Base-by-base conservation (phyloP, 1,139 yeast genomes). In the Taphrina flavorubra region DNA sequence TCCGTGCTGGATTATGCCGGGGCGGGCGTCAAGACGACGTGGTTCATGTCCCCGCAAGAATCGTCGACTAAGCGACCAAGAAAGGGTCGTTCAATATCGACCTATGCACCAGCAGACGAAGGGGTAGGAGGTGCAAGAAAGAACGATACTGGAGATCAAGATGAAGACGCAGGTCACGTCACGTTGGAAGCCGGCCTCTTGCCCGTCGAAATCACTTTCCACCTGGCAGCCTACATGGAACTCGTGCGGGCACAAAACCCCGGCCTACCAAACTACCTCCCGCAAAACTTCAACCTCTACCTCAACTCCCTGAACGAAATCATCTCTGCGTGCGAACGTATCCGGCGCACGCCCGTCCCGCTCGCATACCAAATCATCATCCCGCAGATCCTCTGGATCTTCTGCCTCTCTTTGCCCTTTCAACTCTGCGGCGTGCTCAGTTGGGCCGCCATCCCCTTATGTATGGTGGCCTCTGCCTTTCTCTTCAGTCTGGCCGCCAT, bases 321-420 rank as follows among this genome's bases (percentile, higher is more conserved):
- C 37, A n/a, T 47, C 47, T 25, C 58, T 36, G 55, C 47, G 20
- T 63, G 68, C 39, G 73, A 72, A 39, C 63, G 73, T 11, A 44
- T 71, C 55, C 53, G 70, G 31, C 70, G 73, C 40, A 72, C 72
- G 1, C 72, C 72, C 55, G 44, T 72, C 11, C 73, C 73, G 11
- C 59, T 72, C 42, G 73, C 72, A 13, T 72, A 72, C 68, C 70
- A 72, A 59, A 72, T 72, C 63, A 65, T 72, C 51, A 68, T 70
- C 53, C 68, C 71, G 18, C 73, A 72, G 49, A 70, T 72, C 11
- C 72, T 72, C 2, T 72, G 73, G 73, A 71, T 72, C 44, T 72
- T 71, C 51, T 72, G 70, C 44, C 46, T 72, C 59, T 37, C 61
- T 20, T 69, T 72, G 47, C 73, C 73, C 6, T 72, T 72, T 57